These are phyloP conservation scores for Paramyrothecium roridum DNA, from an alignment of 2,329 filamentous ascomycete species.

Conservation along the genomic window DNA sequence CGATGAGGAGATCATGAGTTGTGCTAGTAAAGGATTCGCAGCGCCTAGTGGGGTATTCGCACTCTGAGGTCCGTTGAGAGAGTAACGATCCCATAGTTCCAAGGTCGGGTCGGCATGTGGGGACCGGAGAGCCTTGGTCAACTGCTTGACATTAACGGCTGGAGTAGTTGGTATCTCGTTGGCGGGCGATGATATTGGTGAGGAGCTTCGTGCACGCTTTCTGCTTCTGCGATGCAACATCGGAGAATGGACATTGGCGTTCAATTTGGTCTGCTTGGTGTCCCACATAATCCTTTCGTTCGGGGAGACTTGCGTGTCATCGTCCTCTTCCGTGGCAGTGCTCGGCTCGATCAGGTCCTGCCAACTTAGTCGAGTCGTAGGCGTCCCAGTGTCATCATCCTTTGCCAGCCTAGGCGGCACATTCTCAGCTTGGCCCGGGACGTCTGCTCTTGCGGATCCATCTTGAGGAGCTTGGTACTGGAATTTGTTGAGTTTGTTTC, in stretches of 20 bases:
- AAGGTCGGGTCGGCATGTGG: slow-evolving; percentile 69
- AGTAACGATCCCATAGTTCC: slow-evolving; percentile 76
- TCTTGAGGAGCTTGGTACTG: slow-evolving; percentile 28
- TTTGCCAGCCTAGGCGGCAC: slow-evolving; percentile 12
- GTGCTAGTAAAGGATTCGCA: slow-evolving; percentile 56
- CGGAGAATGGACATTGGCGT: slow-evolving; percentile 40
- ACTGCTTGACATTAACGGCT: slow-evolving; percentile 54
- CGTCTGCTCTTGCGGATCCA: slow-evolving; percentile 8
- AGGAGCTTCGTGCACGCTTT: slow-evolving; percentile 73
- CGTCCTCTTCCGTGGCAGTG: slow-evolving; percentile 31
- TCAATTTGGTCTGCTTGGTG: slow-evolving; percentile 39
- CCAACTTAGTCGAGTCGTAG: slow-evolving; percentile 52
- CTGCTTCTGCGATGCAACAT: slow-evolving; percentile 48
- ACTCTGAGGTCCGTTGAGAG: slow-evolving; percentile 42
- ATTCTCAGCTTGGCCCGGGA: slow-evolving; percentile 6
- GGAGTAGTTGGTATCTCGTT: slow-evolving; percentile 39
- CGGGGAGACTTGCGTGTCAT: slow-evolving; percentile 50
- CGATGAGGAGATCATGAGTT: slow-evolving; percentile 69
- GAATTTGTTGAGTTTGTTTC: slow-evolving; percentile 59
- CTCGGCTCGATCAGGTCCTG: slow-evolving; percentile 53
- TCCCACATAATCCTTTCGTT: slow-evolving; percentile 62
- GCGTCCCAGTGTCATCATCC: slow-evolving; percentile 33
- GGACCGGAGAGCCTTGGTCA: slow-evolving; percentile 59
- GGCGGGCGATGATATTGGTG: slow-evolving; percentile 66
- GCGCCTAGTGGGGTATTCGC: slow-evolving; percentile 40